A percentile compares a stretch with the other conserved stretches of the same genome.
Conservation (phyloP, 163 green algal genomes). For the Coccomyxa subellipsoidea region DNA sequence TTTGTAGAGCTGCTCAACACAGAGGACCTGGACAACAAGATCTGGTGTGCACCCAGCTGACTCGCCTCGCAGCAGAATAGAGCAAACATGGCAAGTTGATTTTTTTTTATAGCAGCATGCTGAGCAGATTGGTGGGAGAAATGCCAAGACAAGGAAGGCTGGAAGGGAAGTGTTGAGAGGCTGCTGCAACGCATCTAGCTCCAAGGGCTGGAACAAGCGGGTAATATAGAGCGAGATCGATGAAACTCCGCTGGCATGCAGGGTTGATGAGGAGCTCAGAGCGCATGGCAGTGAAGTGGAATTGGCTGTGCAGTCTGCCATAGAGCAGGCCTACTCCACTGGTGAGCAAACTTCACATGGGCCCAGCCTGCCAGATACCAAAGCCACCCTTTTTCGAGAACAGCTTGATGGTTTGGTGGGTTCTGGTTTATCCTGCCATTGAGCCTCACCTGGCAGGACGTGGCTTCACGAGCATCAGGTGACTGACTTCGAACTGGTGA, state of each 20-base stretch:
- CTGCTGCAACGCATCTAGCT: no score
- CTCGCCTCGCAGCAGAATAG: background rate
- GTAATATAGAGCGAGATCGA: background rate
- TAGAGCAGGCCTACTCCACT: background rate
- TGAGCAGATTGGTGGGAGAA: background rate
- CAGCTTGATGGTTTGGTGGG: no score
- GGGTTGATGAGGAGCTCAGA: background rate
- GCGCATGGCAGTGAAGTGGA: background rate
- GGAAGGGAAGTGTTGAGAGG: no score
- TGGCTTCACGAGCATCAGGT: background rate
- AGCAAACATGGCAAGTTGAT: background rate
- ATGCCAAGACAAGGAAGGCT: no score
- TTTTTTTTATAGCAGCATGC: background rate
- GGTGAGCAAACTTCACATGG: background rate
- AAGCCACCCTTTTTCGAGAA: no score
- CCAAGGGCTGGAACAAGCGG: background rate
- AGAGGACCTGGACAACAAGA: conserved; percentile 16
- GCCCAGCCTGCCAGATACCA: no score
- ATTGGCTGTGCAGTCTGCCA: background rate
- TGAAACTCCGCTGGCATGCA: background rate
- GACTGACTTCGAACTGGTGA: background rate
- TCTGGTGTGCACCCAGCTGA: conserved; percentile 7
- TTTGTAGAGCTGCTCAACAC: conserved; percentile 9
- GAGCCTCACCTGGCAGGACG: background rate
- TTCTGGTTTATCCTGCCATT: no score